These are phyloP conservation scores for Leucosporidium yakuticum DNA, from an alignment of 768 basidiomycete species.

Conservation along the genomic window DNA sequence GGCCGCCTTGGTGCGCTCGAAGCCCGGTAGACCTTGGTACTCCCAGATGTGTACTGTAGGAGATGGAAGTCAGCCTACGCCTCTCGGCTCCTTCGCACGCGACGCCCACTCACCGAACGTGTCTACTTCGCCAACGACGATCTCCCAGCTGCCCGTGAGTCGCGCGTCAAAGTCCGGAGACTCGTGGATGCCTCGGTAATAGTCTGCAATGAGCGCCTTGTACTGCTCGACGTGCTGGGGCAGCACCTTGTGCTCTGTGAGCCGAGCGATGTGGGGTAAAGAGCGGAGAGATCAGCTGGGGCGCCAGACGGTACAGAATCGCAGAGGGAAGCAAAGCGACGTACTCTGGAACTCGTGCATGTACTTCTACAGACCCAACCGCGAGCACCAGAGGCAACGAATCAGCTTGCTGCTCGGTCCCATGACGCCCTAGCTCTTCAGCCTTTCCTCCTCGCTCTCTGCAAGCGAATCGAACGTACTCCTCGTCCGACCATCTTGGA, in stretches of 20 bases:
- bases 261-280: not conserved
- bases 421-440: not conserved
- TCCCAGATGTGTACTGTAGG: slow-evolving; percentile 55
- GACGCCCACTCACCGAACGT: slow-evolving; percentile 55
- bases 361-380: slow-evolving; percentile 61
- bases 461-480: slow-evolving; percentile 5
- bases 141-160: slow-evolving; percentile 90
- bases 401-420: not conserved
- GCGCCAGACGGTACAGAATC: not conserved
- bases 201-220: slow-evolving; percentile 77
- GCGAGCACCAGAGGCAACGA: not conserved
- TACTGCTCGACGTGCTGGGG: slow-evolving; percentile 76
- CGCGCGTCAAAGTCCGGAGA: slow-evolving; percentile 72
- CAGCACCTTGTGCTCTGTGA: slow-evolving; percentile 72
- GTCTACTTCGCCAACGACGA: slow-evolving; percentile 81
- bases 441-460: not conserved
- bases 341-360: slow-evolving; percentile 81
- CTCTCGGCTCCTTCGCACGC: not conserved
- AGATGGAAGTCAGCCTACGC: not conserved
- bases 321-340: slow-evolving; percentile 36
- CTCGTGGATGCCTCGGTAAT: slow-evolving; percentile 72
- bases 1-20: slow-evolving; percentile 65
- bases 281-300: not conserved
- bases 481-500: slow-evolving; percentile 82
- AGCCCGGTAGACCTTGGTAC: slow-evolving; percentile 87